phyloP scores from a whole-genome alignment of 2,329 filamentous ascomycete genomes.

The Monilinia polystroma region DNA sequence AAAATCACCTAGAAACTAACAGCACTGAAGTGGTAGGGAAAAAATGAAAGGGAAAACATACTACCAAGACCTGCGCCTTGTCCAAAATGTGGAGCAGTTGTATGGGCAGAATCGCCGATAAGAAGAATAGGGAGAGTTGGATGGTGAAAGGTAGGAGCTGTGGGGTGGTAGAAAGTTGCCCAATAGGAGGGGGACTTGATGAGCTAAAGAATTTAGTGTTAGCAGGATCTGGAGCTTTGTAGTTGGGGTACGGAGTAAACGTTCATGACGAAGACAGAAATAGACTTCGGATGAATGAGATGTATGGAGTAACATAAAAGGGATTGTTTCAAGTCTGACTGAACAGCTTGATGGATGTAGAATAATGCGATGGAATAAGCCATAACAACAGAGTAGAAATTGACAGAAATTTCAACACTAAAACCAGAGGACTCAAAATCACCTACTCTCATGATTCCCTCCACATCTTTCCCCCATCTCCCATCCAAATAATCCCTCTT shows the following conservation, averaged over 20 bases:
- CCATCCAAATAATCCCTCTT: conserved; percentile 14
- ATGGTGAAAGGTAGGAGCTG: not conserved
- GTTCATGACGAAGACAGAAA: too few species aligned
- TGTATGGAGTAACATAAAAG: too few species aligned
- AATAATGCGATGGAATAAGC: not conserved
- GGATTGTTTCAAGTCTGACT: not conserved
- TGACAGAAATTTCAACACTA: not conserved
- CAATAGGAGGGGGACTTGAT: conserved; percentile 8
- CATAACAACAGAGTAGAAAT: not conserved
- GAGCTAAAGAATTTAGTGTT: not conserved
- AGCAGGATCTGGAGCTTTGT: not conserved
- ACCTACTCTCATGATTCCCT: conserved; percentile 11
- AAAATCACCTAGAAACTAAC: not conserved
- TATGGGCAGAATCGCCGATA: conserved; percentile 7
- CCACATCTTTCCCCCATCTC: conserved; percentile 2
- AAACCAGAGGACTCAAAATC: not conserved
- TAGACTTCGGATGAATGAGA: not conserved
- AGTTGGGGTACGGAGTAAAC: not conserved
- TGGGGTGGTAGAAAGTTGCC: conserved; percentile 8
- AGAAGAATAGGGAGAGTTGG: not conserved
- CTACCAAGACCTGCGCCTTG: conserved; percentile 11
- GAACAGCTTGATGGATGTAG: too few species aligned
- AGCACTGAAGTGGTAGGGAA: rapidly evolving
- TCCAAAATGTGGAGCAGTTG: conserved; percentile 11
- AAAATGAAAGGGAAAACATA: not conserved